Evolutionary conservation across 2,329 filamentous ascomycete genomes (phyloP).

Genomic region (Neurospora crassa): DNA sequence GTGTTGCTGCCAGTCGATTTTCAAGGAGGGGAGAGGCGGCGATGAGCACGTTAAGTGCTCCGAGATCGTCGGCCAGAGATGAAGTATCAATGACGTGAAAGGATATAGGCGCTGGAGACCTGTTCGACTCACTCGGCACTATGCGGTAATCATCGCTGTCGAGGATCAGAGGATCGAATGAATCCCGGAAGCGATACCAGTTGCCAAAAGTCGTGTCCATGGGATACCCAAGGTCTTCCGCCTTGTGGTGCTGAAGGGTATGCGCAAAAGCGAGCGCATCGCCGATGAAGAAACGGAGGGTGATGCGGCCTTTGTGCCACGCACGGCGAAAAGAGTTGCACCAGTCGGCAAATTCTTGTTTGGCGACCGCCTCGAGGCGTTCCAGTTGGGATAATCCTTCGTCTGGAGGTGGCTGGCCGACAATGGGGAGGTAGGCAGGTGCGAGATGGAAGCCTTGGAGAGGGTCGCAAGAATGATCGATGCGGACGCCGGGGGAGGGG

Average conservation of each 20-base stretch:
- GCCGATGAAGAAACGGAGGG: constrained; percentile 34
- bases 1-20: constrained; percentile 28
- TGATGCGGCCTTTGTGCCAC: constrained; percentile 16
- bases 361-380: constrained; percentile 25
- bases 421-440: constrained; percentile 29
- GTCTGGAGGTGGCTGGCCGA: constrained; percentile 24
- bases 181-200: constrained; percentile 26
- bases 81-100: constrained; percentile 50
- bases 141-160: constrained; percentile 30
- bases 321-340: constrained; percentile 26
- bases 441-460: constrained; percentile 46
- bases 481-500: constrained; percentile 22
- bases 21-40: constrained; percentile 37
- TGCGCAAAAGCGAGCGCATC: constrained; percentile 45
- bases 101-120: constrained; percentile 22
- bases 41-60: constrained; percentile 33
- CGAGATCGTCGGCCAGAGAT: constrained; percentile 34
- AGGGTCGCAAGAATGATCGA: constrained; percentile 43
- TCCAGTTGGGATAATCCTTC: constrained; percentile 6
- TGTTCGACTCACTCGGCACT: neutral
- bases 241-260: constrained; percentile 31
- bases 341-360: constrained; percentile 37
- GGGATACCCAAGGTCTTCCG: neutral
- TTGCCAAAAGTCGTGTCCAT: neutral
- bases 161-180: constrained; percentile 27